These are phyloP conservation scores for Brassica hybrid DNA, from an alignment of 441 rosid genomes.

Conservation along the genomic window DNA sequence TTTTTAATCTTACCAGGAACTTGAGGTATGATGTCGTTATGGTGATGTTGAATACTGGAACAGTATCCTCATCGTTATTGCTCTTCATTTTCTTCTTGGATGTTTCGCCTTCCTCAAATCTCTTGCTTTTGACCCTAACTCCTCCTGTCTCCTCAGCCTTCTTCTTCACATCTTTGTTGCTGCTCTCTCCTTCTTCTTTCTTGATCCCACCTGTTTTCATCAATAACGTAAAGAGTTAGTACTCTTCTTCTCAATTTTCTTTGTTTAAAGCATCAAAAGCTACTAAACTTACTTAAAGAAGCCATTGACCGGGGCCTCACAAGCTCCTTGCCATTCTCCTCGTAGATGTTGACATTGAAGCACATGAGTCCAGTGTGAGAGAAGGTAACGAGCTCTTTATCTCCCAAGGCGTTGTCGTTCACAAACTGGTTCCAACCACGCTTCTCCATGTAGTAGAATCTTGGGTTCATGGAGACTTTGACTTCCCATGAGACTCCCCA, in stretches of 20 bases:
- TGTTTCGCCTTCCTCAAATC: not conserved
- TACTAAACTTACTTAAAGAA: too few relatives aligned
- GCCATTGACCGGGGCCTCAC: too few relatives aligned
- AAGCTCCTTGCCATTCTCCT: constrained; percentile 16
- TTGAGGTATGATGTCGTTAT: not conserved
- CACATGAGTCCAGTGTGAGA: constrained; percentile 27
- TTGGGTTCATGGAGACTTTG: not conserved
- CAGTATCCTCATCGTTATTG: too few relatives aligned
- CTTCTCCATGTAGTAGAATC: constrained; percentile 10
- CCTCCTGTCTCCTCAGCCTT: not conserved
- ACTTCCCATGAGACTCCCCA: constrained; percentile 10
- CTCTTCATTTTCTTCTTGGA: not conserved
- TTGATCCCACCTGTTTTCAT: not conserved
- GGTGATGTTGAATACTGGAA: not conserved
- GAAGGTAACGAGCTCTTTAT: constrained; percentile 27
- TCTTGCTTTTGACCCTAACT: not conserved
- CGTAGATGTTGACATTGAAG: constrained; percentile 28
- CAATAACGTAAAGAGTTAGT: too few relatives aligned
- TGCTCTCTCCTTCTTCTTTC: constrained; percentile 10
- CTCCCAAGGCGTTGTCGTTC: constrained; percentile 33
- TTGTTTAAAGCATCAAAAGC: not conserved
- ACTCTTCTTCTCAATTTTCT: constrained; percentile 17
- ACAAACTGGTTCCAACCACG: constrained; percentile 15
- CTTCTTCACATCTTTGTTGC: constrained; percentile 13
- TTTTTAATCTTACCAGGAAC: constrained; percentile 23